Evolutionary conservation across 768 basidiomycete genomes (phyloP), one percentile per base, ranked within the genome.

Genomic region (Serendipita vermifera): DNA sequence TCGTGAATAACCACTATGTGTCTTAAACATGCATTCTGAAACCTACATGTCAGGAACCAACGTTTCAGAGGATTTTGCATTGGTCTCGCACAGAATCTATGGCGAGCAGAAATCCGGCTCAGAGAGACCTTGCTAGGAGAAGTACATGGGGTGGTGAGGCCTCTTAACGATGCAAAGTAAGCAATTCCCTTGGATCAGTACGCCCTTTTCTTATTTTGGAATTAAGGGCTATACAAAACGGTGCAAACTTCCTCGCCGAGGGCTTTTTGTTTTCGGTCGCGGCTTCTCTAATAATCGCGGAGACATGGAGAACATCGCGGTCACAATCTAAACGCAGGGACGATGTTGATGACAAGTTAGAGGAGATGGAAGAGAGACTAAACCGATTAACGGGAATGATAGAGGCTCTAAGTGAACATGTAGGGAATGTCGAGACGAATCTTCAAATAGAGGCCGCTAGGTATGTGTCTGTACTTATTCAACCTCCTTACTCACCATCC

Each of bases 261-360:
- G 85, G 85, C 0, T 91, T 91, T 61, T 75, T 91, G 2, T 91
- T 91, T 64, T 64, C 71, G 17, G 88, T 91, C 2, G 87, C 88
- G 0, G 81, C 83, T 1, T 68, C 68, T 0, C 72, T 91, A 3
- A 89, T 92, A 57, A 58, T 89, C 9, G 82, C 82, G 2, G 88
- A 92, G 66, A 72, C 81, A 22, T 91, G 78, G 76, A 82, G 88
- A 0, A 75, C 78, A 1, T 83, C 85, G 0, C 74, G 84, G 17
- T 85, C 74, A 57, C 73, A 81, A 58, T 75, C 80, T 0, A 84
- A 78, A 64, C 80, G 84, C n/a, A 72, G 85, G 40, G 85, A 83
- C 60, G 72, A 70, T 46, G 81, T 90, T 5, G 80, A 85, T 59
- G 87, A 89, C 54, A 73, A 77, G 56, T 70, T 89, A 26, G 84